Evolutionary conservation across 345 rosid species (phyloP).

Genomic region (Viola odorata): DNA sequence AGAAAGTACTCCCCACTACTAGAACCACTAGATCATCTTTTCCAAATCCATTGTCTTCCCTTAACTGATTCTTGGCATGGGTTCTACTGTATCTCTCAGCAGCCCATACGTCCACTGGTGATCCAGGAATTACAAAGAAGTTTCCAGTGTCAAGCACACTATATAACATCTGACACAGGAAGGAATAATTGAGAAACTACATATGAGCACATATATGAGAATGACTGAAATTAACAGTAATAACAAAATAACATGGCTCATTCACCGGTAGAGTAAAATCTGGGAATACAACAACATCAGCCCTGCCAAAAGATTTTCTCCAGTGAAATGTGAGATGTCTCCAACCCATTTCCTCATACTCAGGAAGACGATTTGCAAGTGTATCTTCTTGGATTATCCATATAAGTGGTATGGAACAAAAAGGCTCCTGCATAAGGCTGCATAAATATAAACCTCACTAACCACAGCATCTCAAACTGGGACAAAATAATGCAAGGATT

Average conservation of each 20-base stretch:
- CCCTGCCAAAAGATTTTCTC: constrained; percentile 75
- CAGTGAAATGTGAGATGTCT: constrained; percentile 61
- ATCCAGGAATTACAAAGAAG: constrained; percentile 93
- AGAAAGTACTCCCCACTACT: constrained; percentile 81
- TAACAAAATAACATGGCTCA: constrained; percentile 1
- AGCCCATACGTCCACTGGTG: constrained; percentile 86
- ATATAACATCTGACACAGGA: constrained; percentile 74
- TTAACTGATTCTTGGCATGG: constrained; percentile 52
- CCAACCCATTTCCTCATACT: constrained; percentile 58
- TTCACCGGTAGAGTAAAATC: constrained; percentile 79
- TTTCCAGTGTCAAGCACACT: constrained; percentile 90
- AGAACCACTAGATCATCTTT: constrained; percentile 65
- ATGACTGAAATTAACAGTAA: constrained; percentile 1
- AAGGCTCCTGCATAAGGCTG: constrained; percentile 99
- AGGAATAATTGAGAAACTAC: constrained; percentile 26
- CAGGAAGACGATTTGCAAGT: constrained; percentile 70
- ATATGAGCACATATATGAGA: constrained; percentile 17
- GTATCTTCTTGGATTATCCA: constrained; percentile 91
- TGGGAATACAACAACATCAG: constrained; percentile 68
- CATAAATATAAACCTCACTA: constrained; percentile 59
- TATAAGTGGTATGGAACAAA: constrained; percentile 76
- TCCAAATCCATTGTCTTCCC: constrained; percentile 52
- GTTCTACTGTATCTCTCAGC: constrained; percentile 63
- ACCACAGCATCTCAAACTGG: constrained; percentile 34
- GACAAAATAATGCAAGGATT: constrained; percentile 14